A percentile compares a stretch with the other conserved stretches of the same genome.
These are phyloP conservation scores for Macrocystidia cucumis DNA, from an alignment of 1,284 basidiomycete genomes.

Conservation along the genomic window DNA sequence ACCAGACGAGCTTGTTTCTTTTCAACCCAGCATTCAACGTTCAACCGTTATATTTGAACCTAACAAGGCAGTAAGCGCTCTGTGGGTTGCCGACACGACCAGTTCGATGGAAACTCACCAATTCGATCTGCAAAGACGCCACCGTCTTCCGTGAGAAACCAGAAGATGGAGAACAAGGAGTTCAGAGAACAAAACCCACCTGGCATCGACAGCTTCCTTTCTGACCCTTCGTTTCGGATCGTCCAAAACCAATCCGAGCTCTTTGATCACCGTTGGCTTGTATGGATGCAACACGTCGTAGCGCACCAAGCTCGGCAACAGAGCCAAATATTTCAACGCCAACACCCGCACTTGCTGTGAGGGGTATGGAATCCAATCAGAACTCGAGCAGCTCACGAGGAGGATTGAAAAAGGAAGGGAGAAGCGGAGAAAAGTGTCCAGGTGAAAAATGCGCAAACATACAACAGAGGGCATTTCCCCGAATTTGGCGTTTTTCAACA, in stretches of 20 bases:
- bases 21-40: slow-evolving; percentile 10
- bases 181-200: slow-evolving; percentile 55
- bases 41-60: slow-evolving; percentile 55
- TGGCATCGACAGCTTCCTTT: slow-evolving; percentile 81
- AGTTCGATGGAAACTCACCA: background rate
- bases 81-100: background rate
- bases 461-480: slow-evolving; percentile 48
- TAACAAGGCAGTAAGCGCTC: slow-evolving; percentile 14
- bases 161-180: background rate
- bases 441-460: slow-evolving; percentile 13
- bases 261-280: slow-evolving; percentile 66
- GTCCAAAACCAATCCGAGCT: slow-evolving; percentile 71
- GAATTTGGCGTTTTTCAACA: slow-evolving; percentile 55
- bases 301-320: slow-evolving; percentile 68
- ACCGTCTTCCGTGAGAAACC: background rate
- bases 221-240: slow-evolving; percentile 80
- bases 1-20: too few species aligned
- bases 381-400: too few species aligned
- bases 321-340: slow-evolving; percentile 68
- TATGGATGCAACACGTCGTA: slow-evolving; percentile 75
- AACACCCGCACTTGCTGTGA: slow-evolving; percentile 65
- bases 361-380: too few species aligned
- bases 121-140: background rate
- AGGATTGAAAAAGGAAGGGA: too few species aligned
- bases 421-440: background rate